These are phyloP conservation scores for Oidiodendron maius DNA, from an alignment of 495 filamentous ascomycete genomes.

Conservation along the genomic window DNA sequence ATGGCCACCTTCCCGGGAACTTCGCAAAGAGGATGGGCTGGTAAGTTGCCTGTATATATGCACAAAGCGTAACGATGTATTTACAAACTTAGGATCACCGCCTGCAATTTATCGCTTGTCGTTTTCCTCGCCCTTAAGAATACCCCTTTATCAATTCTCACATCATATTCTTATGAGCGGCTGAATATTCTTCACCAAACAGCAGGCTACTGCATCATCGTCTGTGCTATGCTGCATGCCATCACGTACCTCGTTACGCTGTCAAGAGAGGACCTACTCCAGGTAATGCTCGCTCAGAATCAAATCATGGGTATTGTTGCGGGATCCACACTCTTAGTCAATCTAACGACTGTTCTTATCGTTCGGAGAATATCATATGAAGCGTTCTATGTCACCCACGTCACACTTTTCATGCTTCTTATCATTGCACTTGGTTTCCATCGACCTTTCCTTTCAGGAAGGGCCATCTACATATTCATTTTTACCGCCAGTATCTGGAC, in stretches of 20 bases:
- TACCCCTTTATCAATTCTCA: constrained; percentile 51
- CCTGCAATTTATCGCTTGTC: constrained; percentile 45
- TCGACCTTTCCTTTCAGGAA: constrained; percentile 34
- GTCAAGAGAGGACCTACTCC: constrained; percentile 17
- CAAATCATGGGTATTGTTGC: constrained; percentile 40
- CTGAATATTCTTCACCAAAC: constrained; percentile 54
- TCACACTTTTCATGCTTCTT: constrained; percentile 43
- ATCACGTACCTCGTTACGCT: constrained; percentile 33
- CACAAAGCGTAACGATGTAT: background rate
- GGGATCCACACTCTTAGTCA: constrained; percentile 43
- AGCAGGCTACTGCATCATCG: constrained; percentile 48
- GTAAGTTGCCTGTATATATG: constrained; percentile 26
- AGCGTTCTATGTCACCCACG: constrained; percentile 50
- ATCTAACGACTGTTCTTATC: constrained; percentile 26
- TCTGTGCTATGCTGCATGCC: constrained; percentile 36
- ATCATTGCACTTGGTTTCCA: constrained; percentile 47
- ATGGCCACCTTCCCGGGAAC: constrained; percentile 24
- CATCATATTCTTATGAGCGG: constrained; percentile 53
- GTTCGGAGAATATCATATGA: constrained; percentile 45
- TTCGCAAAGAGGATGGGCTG: constrained; percentile 41
- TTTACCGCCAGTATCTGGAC: constrained; percentile 43
- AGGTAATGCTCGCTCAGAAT: constrained; percentile 31
- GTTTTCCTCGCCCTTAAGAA: constrained; percentile 56
- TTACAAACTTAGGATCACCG: constrained; percentile 37
- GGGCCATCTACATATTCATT: constrained; percentile 35